phyloP scores from a whole-genome alignment of 768 basidiomycete genomes.

The Boletales sp. region DNA sequence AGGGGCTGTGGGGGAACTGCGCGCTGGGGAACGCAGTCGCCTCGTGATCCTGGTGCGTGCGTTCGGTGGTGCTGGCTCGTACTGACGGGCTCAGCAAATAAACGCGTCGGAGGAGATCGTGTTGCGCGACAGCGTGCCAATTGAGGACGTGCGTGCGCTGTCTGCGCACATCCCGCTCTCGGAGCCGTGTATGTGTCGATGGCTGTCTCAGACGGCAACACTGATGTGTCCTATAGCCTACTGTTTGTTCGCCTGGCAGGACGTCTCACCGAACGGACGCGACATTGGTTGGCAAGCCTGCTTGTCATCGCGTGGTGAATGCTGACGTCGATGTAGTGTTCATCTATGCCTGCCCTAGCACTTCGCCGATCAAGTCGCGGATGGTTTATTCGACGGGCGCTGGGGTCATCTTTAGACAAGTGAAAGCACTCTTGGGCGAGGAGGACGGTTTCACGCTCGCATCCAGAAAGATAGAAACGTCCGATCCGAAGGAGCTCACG shows the following conservation, averaged over 20 bases:
- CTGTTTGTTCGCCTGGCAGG: constrained; percentile 66
- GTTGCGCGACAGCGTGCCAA: constrained; percentile 38
- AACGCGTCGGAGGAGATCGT: constrained; percentile 63
- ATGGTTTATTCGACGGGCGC: constrained; percentile 87
- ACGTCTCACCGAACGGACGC: constrained; percentile 41
- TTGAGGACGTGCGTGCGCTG: constrained; percentile 43
- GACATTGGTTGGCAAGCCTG: constrained; percentile 51
- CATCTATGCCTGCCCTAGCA: constrained; percentile 87
- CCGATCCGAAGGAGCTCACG: constrained; percentile 70
- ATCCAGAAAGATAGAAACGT: constrained; percentile 75
- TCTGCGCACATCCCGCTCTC: constrained; percentile 47
- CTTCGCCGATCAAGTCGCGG: constrained; percentile 76
- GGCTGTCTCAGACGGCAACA: not conserved
- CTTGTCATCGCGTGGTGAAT: not conserved
- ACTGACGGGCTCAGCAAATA: constrained; percentile 48
- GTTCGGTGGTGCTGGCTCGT: not conserved
- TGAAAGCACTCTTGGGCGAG: constrained; percentile 48
- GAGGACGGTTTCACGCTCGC: constrained; percentile 40
- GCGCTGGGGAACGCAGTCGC: constrained; percentile 42
- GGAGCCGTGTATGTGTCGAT: constrained; percentile 47
- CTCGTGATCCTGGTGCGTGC: constrained; percentile 64
- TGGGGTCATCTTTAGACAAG: constrained; percentile 50
- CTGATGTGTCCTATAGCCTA: constrained; percentile 36
- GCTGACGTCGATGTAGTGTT: constrained; percentile 51
- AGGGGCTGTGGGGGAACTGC: constrained; percentile 60